These are phyloP conservation scores for Globisporangium viniferum DNA, from an alignment of 352 stramenopile genomes.

Conservation along the genomic window DNA sequence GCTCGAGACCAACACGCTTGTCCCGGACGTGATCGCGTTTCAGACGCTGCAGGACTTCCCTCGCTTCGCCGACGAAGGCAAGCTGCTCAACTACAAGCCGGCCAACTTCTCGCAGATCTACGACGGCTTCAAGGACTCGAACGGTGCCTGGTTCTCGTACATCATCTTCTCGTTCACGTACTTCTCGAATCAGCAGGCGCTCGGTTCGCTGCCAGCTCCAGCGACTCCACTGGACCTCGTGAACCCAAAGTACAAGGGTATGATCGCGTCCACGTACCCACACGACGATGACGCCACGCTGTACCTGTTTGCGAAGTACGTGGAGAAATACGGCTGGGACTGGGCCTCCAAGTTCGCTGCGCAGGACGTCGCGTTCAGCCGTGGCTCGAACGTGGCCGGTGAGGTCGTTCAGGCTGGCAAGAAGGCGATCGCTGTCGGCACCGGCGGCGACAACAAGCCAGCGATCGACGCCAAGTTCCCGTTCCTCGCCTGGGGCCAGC, in stretches of 20 bases:
- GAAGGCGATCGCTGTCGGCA: constrained; percentile 33
- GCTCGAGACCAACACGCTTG: constrained; percentile 18
- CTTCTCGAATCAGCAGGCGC: constrained; percentile 28
- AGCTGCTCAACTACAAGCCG: constrained; percentile 53
- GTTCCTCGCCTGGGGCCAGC: constrained; percentile 43
- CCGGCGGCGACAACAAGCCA: neutral
- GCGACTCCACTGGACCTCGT: constrained; percentile 28
- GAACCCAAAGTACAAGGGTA: constrained; percentile 28
- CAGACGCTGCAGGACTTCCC: constrained; percentile 58
- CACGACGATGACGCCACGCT: constrained; percentile 46
- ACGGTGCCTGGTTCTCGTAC: constrained; percentile 37
- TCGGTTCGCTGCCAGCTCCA: constrained; percentile 11
- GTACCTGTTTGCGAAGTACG: constrained; percentile 42
- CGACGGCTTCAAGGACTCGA: constrained; percentile 31
- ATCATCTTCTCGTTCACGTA: constrained; percentile 42
- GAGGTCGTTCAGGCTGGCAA: constrained; percentile 24
- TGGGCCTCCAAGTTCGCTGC: constrained; percentile 40
- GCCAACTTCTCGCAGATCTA: constrained; percentile 53
- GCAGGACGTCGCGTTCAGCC: constrained; percentile 36
- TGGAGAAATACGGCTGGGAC: constrained; percentile 53
- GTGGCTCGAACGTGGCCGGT: constrained; percentile 27
- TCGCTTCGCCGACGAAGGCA: constrained; percentile 37
- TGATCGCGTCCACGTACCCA: constrained; percentile 48
- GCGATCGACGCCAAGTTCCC: constrained; percentile 6
- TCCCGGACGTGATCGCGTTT: constrained; percentile 39